A percentile compares a stretch with the other conserved stretches of the same genome.
Conservation (phyloP, 768 basidiomycete species). For the Lyophyllum shimeji region DNA sequence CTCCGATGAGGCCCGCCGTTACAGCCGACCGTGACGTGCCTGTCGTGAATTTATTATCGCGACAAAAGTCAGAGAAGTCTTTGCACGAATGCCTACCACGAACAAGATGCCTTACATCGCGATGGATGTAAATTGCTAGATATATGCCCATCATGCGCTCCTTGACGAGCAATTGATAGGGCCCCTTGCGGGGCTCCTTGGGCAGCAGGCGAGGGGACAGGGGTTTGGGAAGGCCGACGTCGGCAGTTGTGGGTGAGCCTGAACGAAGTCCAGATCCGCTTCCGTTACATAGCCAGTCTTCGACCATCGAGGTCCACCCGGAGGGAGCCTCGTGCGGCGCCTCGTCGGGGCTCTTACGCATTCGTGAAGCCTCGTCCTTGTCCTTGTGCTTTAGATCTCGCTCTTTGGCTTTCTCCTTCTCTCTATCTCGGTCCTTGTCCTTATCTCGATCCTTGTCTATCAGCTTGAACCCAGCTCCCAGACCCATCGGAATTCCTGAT, state of each 20-base stretch:
- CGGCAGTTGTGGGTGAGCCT: constrained; percentile 36
- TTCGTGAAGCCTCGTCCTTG: constrained; percentile 29
- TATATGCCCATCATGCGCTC: constrained; percentile 92
- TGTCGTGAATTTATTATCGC: constrained; percentile 19
- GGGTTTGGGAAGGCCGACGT: constrained; percentile 42
- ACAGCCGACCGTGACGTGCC: constrained; percentile 82
- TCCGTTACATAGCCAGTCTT: constrained; percentile 66
- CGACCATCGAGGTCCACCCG: constrained; percentile 77
- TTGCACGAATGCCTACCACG: constrained; percentile 42
- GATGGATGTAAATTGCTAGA: constrained; percentile 72
- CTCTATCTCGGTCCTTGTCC: constrained; percentile 40
- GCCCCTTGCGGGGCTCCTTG: constrained; percentile 56
- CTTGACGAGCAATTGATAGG: constrained; percentile 84
- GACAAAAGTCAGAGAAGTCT: not conserved
- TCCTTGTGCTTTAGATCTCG: constrained; percentile 34
- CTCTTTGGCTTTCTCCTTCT: constrained; percentile 33
- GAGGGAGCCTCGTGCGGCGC: constrained; percentile 32
- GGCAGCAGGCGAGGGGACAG: constrained; percentile 38
- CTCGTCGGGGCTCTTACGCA: constrained; percentile 36
- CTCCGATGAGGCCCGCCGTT: constrained; percentile 87
- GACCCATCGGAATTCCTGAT: constrained; percentile 72
- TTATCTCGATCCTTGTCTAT: constrained; percentile 48
- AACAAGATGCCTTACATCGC: constrained; percentile 64
- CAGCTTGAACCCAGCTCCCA: constrained; percentile 77
- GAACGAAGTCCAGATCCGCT: constrained; percentile 29